phyloP scores from a whole-genome alignment of 768 basidiomycete genomes.

The Lactarius sp. region DNA sequence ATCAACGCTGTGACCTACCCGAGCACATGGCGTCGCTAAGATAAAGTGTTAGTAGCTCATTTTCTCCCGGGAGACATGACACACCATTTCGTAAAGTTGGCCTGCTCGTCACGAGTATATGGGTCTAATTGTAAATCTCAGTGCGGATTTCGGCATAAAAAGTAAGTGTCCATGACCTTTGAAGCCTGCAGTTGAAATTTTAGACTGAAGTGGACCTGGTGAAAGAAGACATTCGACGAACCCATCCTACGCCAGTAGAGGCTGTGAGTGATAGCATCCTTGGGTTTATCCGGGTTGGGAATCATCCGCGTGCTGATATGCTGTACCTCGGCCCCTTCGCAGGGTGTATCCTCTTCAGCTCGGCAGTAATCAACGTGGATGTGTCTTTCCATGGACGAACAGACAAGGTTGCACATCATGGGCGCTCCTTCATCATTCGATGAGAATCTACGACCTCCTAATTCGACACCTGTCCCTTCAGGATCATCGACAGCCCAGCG shows the following conservation, averaged over 20 bases:
- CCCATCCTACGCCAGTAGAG: conserved; percentile 58
- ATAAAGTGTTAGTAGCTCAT: neutral
- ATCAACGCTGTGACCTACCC: conserved; percentile 32
- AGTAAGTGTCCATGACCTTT: conserved; percentile 36
- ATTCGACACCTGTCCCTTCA: conserved; percentile 45
- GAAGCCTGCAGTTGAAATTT: conserved; percentile 41
- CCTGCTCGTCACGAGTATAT: conserved; percentile 53
- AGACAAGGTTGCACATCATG: conserved; percentile 58
- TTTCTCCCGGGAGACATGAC: conserved; percentile 16
- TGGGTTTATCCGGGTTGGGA: conserved; percentile 44
- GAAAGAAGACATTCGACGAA: conserved; percentile 28
- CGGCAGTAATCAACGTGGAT: conserved; percentile 55
- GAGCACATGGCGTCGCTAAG: conserved; percentile 47
- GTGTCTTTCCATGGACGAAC: conserved; percentile 52
- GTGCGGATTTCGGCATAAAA: neutral
- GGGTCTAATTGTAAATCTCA: conserved; percentile 39
- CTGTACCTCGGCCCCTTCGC: conserved; percentile 42
- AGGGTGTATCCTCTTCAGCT: conserved; percentile 34
- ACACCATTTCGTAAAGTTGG: conserved; percentile 51
- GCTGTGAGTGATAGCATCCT: conserved; percentile 51
- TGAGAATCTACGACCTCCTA: conserved; percentile 52
- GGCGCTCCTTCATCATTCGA: conserved; percentile 54
- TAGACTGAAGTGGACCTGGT: neutral
- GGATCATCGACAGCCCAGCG: conserved; percentile 54
- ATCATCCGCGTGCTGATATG: conserved; percentile 42